Evolutionary conservation across 2,329 filamentous ascomycete genomes (phyloP).

Genomic region (Trematosphaeria pertusa): DNA sequence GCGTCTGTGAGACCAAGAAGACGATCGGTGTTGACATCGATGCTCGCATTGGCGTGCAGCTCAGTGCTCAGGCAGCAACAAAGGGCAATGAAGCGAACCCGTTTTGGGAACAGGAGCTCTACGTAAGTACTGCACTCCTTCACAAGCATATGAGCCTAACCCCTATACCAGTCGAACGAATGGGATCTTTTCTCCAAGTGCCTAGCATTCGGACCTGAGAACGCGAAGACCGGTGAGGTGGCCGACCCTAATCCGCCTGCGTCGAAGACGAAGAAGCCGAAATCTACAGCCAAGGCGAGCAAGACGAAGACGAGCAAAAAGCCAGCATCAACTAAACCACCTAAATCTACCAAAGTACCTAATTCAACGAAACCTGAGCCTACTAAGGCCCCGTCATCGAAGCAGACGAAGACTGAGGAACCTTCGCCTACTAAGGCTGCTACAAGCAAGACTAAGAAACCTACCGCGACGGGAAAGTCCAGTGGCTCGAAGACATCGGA

Average conservation of each 20-base stretch:
- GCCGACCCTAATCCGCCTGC: neutral
- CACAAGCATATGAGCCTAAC: neutral
- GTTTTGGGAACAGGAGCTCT: slow-evolving; percentile 22
- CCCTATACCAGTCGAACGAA: slow-evolving; percentile 6
- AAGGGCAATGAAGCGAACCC: slow-evolving; percentile 21
- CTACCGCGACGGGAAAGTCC: neutral
- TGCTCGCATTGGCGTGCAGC: slow-evolving; percentile 21
- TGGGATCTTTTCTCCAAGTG: slow-evolving; percentile 21
- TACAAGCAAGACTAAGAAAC: neutral
- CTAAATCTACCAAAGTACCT: no score
- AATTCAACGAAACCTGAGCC: no score
- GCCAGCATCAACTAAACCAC: neutral
- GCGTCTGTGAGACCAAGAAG: slow-evolving; percentile 21
- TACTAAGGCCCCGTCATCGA: neutral
- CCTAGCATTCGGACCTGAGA: slow-evolving; percentile 19
- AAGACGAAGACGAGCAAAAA: slow-evolving; percentile 1
- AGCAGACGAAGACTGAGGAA: neutral
- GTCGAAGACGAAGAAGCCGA: slow-evolving; percentile 3
- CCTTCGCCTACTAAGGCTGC: neutral
- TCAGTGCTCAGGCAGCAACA: slow-evolving; percentile 15
- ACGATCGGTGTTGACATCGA: slow-evolving; percentile 24
- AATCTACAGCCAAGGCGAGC: neutral
- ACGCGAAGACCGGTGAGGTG: slow-evolving; percentile 4
- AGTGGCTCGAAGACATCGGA: neutral
- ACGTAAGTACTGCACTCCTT: slow-evolving; percentile 13